Conservation (phyloP, 2,329 filamentous ascomycete species). For the Clarireedia paspali region DNA sequence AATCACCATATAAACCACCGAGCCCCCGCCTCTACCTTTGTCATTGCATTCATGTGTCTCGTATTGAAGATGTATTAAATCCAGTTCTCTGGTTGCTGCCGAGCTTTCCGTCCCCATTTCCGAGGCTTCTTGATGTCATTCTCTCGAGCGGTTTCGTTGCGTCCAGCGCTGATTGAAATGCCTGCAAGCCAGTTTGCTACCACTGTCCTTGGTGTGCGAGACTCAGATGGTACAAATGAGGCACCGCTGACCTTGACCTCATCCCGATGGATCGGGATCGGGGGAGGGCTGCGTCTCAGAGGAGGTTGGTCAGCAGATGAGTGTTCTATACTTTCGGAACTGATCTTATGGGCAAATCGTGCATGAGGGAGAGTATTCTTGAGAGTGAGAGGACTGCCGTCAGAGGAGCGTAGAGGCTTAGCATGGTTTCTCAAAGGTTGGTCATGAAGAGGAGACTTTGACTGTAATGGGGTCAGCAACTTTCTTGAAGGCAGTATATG, state of each 20-base stretch:
- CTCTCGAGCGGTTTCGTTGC: not conserved
- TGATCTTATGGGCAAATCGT: too few species aligned
- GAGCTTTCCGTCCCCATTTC: constrained; percentile 3
- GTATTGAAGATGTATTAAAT: not conserved
- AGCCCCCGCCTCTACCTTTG: not conserved
- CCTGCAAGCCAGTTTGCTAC: constrained; percentile 4
- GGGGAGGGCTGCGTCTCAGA: constrained; percentile 1
- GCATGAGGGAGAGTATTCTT: too few species aligned
- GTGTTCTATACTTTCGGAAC: too few species aligned
- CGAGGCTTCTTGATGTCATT: not conserved
- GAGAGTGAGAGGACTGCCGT: not conserved
- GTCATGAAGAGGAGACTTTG: not conserved
- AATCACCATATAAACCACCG: too few species aligned
- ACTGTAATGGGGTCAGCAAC: not conserved
- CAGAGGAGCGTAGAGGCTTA: not conserved
- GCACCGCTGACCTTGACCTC: not conserved
- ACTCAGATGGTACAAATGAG: not conserved
- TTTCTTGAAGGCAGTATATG: not conserved
- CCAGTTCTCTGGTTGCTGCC: not conserved
- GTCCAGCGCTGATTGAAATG: constrained; percentile 2
- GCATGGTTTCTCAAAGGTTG: not conserved
- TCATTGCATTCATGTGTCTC: not conserved
- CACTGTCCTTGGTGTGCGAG: constrained; percentile 4
- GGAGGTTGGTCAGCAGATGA: not conserved
- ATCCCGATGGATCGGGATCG: constrained; percentile 2